Conservation (phyloP, 352 stramenopile species). For the Phytophthora crassamura region DNA sequence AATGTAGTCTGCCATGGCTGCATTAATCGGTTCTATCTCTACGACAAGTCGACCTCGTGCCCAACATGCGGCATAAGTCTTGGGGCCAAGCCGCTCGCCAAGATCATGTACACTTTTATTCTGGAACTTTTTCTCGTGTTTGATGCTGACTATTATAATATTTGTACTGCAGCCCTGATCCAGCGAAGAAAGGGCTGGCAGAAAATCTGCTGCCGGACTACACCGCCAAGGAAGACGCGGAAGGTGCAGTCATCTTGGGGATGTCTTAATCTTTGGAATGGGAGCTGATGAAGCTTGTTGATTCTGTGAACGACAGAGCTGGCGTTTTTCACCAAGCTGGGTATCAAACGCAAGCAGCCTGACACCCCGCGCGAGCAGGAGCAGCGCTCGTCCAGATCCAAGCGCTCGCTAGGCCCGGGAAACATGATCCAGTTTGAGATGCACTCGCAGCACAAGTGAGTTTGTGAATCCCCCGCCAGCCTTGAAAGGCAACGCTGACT, state of each 20-base stretch:
- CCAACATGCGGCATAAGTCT: conserved; percentile 56
- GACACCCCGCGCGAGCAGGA: conserved; percentile 15
- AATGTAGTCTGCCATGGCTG: conserved; percentile 68
- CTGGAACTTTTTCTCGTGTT: neutral
- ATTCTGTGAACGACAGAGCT: conserved; percentile 25
- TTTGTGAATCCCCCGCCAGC: neutral
- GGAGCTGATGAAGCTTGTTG: neutral
- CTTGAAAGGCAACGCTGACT: neutral
- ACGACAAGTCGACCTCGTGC: conserved; percentile 43
- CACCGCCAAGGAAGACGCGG: conserved; percentile 42
- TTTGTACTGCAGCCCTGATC: conserved; percentile 48
- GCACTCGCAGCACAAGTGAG: conserved; percentile 48
- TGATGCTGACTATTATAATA: conserved; percentile 1
- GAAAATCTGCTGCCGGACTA: conserved; percentile 60
- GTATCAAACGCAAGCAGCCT: conserved; percentile 64
- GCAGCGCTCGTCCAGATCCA: conserved; percentile 16
- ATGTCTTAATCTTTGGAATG: neutral
- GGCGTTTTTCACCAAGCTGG: conserved; percentile 53
- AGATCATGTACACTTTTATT: conserved; percentile 52
- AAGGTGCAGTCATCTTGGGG: conserved; percentile 32
- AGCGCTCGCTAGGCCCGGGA: conserved; percentile 28
- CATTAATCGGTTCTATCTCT: conserved; percentile 56
- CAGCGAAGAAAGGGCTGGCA: conserved; percentile 60
- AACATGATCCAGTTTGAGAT: conserved; percentile 58
- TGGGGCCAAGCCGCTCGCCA: conserved; percentile 56